A percentile compares a stretch with the other conserved stretches of the same genome.
Evolutionary conservation across 306 rosid species (phyloP).

Genomic region (Inga leiocalycina): DNA sequence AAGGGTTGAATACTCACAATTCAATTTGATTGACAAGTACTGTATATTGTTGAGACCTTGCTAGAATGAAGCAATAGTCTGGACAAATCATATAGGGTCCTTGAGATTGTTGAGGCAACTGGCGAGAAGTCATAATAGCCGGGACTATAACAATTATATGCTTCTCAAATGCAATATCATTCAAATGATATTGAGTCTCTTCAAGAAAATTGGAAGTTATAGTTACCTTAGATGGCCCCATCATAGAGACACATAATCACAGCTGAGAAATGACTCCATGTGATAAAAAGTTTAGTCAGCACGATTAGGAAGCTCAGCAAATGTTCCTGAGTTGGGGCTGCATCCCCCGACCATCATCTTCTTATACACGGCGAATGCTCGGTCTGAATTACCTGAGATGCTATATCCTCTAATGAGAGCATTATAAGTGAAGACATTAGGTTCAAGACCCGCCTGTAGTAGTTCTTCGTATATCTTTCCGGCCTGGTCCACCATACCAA

Average conservation of each 20-base stretch:
- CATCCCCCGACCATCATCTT: constrained; percentile 94
- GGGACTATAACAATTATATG: constrained; percentile 25
- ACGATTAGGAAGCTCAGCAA: constrained; percentile 83
- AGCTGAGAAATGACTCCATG: constrained; percentile 12
- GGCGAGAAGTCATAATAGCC: neutral
- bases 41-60: neutral
- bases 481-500: constrained; percentile 83
- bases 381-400: constrained; percentile 65
- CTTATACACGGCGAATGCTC: constrained; percentile 75
- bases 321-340: constrained; percentile 73
- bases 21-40: neutral
- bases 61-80: constrained; percentile 26
- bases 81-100: constrained; percentile 7
- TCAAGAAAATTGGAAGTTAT: neutral
- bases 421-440: constrained; percentile 88
- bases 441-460: constrained; percentile 74
- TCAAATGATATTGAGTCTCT: neutral
- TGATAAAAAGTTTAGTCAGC: constrained; percentile 36
- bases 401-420: constrained; percentile 91
- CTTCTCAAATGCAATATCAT: constrained; percentile 19
- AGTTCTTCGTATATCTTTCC: constrained; percentile 76
- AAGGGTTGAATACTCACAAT: neutral
- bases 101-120: neutral
- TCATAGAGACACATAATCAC: constrained; percentile 26
- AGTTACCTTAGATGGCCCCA: constrained; percentile 33